Evolutionary conservation across 768 basidiomycete species (phyloP).

Genomic region (Rhizopogon roseolus): DNA sequence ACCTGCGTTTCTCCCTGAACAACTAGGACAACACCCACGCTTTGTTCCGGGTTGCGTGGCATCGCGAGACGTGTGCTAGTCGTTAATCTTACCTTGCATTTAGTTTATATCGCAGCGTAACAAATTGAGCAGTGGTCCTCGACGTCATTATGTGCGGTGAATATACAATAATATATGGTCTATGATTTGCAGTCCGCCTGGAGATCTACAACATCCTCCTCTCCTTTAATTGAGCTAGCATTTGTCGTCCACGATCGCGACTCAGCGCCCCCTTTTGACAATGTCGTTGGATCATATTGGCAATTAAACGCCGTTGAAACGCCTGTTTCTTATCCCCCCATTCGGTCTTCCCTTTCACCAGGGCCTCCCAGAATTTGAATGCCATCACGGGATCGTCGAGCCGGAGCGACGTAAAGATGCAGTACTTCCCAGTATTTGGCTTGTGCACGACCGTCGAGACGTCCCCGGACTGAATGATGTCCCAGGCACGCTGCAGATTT

Average conservation of each 20-base stretch:
- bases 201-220: slow-evolving; percentile 8
- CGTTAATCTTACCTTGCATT: neutral
- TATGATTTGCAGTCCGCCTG: slow-evolving; percentile 7
- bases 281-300: slow-evolving; percentile 26
- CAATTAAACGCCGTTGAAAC: slow-evolving; percentile 38
- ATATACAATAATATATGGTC: neutral
- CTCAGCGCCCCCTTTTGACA: slow-evolving; percentile 22
- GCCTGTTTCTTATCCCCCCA: slow-evolving; percentile 46
- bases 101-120: neutral
- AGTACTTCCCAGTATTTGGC: slow-evolving; percentile 45
- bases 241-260: slow-evolving; percentile 8
- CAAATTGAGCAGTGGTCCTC: neutral
- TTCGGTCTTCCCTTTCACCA: slow-evolving; percentile 40
- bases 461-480: slow-evolving; percentile 35
- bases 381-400: slow-evolving; percentile 47
- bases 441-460: slow-evolving; percentile 34
- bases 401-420: slow-evolving; percentile 45
- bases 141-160: neutral
- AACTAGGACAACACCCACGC: neutral
- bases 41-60: neutral
- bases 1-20: neutral
- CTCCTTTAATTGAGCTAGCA: slow-evolving; percentile 16
- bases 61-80: too few relatives aligned
- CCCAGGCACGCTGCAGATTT: slow-evolving; percentile 38
- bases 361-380: slow-evolving; percentile 52